Conservation (phyloP, 371 early-diverging fungal genomes). For the Circinella minor region DNA sequence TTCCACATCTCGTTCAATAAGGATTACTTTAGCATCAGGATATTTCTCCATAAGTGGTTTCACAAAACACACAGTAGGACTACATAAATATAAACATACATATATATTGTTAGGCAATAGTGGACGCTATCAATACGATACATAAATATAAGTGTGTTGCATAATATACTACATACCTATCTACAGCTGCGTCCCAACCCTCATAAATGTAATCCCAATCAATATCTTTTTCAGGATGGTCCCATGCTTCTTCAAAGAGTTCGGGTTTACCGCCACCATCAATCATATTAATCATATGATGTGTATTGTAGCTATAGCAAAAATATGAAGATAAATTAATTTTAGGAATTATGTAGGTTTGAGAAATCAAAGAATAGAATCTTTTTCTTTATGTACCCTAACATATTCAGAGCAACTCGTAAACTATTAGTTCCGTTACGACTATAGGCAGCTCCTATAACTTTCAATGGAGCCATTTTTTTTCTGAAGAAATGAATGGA, state of each 20-base stretch:
- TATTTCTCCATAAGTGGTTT: constrained; percentile 26
- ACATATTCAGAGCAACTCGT: constrained; percentile 27
- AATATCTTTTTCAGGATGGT: constrained; percentile 20
- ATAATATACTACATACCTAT: constrained; percentile 14
- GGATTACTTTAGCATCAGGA: constrained; percentile 46
- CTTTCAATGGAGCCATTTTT: constrained; percentile 22
- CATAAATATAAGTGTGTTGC: neutral
- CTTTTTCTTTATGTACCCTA: constrained; percentile 27
- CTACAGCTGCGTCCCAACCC: constrained; percentile 18
- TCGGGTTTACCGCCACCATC: constrained; percentile 8
- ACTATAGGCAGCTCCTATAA: constrained; percentile 39
- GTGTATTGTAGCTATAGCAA: constrained; percentile 19
- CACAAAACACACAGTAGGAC: constrained; percentile 33
- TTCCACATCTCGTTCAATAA: constrained; percentile 35
- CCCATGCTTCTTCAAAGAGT: constrained; percentile 29
- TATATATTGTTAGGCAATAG: neutral
- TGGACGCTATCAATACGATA: too few species aligned
- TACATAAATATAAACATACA: neutral
- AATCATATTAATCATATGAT: constrained; percentile 21
- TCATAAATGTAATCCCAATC: constrained; percentile 41
- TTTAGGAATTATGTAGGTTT: neutral
- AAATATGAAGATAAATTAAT: neutral
- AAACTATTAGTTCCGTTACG: constrained; percentile 40
- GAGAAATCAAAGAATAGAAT: too few species aligned
- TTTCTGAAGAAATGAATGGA: too few species aligned